Evolutionary conservation across 2,329 filamentous ascomycete species (phyloP).

Genomic region (Coniochaeta sp.): DNA sequence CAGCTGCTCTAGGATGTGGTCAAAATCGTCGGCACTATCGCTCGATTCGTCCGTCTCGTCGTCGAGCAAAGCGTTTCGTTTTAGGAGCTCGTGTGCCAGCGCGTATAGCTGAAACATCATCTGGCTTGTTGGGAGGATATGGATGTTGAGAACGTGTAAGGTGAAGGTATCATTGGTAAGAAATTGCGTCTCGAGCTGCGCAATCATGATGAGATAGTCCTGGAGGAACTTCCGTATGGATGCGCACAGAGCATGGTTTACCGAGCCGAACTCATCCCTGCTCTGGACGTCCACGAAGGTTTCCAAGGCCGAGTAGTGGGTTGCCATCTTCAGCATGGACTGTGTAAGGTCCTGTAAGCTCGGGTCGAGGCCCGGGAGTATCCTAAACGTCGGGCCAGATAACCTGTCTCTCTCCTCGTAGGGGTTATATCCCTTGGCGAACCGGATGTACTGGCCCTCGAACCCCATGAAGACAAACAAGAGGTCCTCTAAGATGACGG

Average conservation of each 20-base stretch:
- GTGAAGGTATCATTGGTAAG: constrained; percentile 86
- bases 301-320: constrained; percentile 85
- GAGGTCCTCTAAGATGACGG: constrained; percentile 80
- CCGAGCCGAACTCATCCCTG: constrained; percentile 83
- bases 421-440: constrained; percentile 74
- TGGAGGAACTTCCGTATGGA: constrained; percentile 85
- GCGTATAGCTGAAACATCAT: constrained; percentile 88
- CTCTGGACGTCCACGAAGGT: constrained; percentile 93
- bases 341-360: constrained; percentile 81
- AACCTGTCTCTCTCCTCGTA: constrained; percentile 80
- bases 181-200: constrained; percentile 89
- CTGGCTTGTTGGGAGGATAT: constrained; percentile 82
- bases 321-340: constrained; percentile 90
- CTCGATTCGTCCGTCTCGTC: constrained; percentile 66
- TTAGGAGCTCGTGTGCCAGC: constrained; percentile 79
- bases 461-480: constrained; percentile 97
- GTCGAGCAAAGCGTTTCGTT: constrained; percentile 80
- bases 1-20: constrained; percentile 86
- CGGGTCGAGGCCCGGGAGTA: constrained; percentile 79
- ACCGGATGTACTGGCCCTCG: constrained; percentile 95
- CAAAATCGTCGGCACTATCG: constrained; percentile 76
- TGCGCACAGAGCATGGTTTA: constrained; percentile 95
- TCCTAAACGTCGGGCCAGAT: constrained; percentile 71
- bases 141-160: constrained; percentile 84
- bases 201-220: constrained; percentile 88